phyloP scores from a whole-genome alignment of 106 monocot species.

The Posidonia australis region DNA sequence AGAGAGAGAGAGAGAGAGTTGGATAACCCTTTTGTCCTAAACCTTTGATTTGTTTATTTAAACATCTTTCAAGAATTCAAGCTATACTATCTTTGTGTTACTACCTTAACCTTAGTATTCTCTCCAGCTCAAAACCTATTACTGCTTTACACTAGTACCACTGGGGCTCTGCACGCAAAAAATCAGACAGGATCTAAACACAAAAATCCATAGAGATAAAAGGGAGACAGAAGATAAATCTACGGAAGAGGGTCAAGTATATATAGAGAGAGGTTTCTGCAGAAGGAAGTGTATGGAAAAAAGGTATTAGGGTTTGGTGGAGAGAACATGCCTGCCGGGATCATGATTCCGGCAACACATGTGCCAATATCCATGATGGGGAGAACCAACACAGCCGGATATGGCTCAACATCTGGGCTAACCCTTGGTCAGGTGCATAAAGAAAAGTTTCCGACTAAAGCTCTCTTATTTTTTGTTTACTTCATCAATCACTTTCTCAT shows the following conservation, averaged over 20 bases:
- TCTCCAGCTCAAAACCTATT: too few relatives aligned
- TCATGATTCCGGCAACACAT: constrained; percentile 72
- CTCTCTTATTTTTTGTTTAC: background rate
- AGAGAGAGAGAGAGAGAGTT: background rate
- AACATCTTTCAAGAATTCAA: background rate
- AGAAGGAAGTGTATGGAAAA: background rate
- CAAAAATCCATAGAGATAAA: too few relatives aligned
- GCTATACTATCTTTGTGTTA: background rate
- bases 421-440: constrained; percentile 57
- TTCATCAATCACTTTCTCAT: background rate
- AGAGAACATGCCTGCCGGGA: constrained; percentile 48
- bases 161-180: too few relatives aligned
- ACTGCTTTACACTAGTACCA: too few relatives aligned
- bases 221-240: too few relatives aligned
- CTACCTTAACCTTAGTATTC: too few relatives aligned
- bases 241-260: too few relatives aligned
- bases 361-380: constrained; percentile 47
- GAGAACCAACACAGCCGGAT: constrained; percentile 22
- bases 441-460: background rate
- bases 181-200: too few relatives aligned
- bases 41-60: too few relatives aligned
- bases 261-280: too few relatives aligned
- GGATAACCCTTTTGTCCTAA: background rate
- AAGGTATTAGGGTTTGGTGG: constrained; percentile 38
- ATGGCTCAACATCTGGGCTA: constrained; percentile 42